These are phyloP conservation scores for Passiflora organensis DNA, from an alignment of 345 rosid species.

Conservation along the genomic window DNA sequence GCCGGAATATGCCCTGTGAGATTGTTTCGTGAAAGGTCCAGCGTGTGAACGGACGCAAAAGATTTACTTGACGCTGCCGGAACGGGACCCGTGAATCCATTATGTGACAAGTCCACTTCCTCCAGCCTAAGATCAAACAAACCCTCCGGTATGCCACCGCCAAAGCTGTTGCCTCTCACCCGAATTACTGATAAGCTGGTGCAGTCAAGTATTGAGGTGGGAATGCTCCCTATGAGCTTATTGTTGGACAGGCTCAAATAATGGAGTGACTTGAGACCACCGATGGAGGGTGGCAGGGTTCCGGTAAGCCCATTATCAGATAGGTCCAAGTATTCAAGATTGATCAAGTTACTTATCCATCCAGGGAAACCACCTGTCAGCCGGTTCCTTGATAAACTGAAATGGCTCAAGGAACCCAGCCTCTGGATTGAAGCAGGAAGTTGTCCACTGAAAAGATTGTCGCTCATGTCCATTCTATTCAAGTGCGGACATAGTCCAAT, in stretches of 20 bases:
- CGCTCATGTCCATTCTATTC: slow-evolving; percentile 47
- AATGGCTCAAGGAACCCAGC: slow-evolving; percentile 35
- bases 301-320: slow-evolving; percentile 61
- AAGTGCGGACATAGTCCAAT: slow-evolving; percentile 68
- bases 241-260: slow-evolving; percentile 53
- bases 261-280: slow-evolving; percentile 46
- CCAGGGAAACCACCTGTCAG: slow-evolving; percentile 58
- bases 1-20: slow-evolving; percentile 58
- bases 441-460: slow-evolving; percentile 50
- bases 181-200: slow-evolving; percentile 39
- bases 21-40: slow-evolving; percentile 70
- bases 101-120: slow-evolving; percentile 66
- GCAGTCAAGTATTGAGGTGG: slow-evolving; percentile 48
- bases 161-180: slow-evolving; percentile 52
- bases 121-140: slow-evolving; percentile 63
- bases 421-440: slow-evolving; percentile 48
- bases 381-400: slow-evolving; percentile 54
- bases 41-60: slow-evolving; percentile 38
- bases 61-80: slow-evolving; percentile 58
- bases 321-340: slow-evolving; percentile 51
- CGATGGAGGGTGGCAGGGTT: slow-evolving; percentile 49
- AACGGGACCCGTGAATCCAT: slow-evolving; percentile 52
- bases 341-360: slow-evolving; percentile 54
- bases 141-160: slow-evolving; percentile 54
- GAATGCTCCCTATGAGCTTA: slow-evolving; percentile 52